phyloP scores from a whole-genome alignment of 108 stramenopile genomes.

The Ochromonas danica region DNA sequence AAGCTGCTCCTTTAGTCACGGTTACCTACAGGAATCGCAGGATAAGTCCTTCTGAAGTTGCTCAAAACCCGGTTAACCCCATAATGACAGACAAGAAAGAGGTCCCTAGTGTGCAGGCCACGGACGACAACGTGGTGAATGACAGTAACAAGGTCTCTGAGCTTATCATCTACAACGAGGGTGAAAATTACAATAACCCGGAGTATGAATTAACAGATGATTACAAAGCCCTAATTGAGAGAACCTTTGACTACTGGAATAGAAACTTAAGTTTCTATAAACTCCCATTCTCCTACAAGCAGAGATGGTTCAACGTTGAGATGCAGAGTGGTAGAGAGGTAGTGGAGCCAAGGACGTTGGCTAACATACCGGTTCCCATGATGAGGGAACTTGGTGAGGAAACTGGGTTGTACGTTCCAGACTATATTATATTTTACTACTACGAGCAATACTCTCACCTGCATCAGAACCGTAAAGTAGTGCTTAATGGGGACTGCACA shows the following conservation, averaged over 20 bases:
- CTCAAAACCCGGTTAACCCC: neutral
- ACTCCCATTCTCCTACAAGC: neutral
- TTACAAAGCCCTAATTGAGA: neutral
- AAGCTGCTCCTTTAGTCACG: neutral
- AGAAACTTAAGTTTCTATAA: neutral
- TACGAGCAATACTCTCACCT: neutral
- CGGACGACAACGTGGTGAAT: conserved; percentile 13
- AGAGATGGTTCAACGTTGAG: neutral
- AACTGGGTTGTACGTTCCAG: neutral
- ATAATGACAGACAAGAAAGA: neutral
- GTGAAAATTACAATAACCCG: conserved; percentile 16
- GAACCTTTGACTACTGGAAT: neutral
- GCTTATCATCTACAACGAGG: conserved; percentile 15
- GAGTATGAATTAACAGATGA: neutral
- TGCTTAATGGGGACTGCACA: neutral
- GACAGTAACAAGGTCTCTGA: conserved; percentile 15
- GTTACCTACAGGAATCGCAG: neutral
- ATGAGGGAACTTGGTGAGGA: neutral
- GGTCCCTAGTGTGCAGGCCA: neutral
- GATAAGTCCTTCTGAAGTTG: neutral
- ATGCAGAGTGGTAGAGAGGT: neutral
- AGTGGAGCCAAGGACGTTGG: neutral
- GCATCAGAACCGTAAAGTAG: neutral
- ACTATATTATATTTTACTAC: neutral
- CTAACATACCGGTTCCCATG: neutral